Evolutionary conservation across 352 stramenopile species (phyloP).

Genomic region (Pseudoperonospora humuli): DNA sequence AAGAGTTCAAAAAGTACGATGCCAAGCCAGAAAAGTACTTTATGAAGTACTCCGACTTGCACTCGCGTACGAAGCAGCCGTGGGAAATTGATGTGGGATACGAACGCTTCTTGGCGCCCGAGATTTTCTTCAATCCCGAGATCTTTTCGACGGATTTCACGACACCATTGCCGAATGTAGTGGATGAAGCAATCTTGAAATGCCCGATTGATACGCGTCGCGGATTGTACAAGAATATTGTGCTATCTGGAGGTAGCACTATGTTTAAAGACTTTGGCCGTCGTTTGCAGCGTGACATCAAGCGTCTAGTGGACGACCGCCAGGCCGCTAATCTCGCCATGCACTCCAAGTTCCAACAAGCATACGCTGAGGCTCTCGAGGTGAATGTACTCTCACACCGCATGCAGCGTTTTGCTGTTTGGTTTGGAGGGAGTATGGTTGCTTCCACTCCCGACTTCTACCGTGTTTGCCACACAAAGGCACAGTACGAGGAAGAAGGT

Average conservation of each 20-base stretch:
- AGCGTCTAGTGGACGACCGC: slow-evolving; percentile 86
- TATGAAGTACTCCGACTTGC: slow-evolving; percentile 76
- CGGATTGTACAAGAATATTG: slow-evolving; percentile 95
- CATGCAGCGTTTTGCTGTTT: slow-evolving; percentile 93
- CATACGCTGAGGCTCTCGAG: slow-evolving; percentile 69
- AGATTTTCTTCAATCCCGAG: slow-evolving; percentile 97
- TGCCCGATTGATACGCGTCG: slow-evolving; percentile 93
- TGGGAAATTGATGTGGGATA: slow-evolving; percentile 89
- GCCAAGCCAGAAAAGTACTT: slow-evolving; percentile 89
- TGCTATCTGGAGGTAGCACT: slow-evolving; percentile 91
- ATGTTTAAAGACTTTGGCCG: slow-evolving; percentile 97
- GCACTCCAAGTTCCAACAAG: slow-evolving; percentile 63
- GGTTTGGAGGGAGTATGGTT: slow-evolving; percentile 93
- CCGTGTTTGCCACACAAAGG: slow-evolving; percentile 93
- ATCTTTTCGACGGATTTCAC: slow-evolving; percentile 93
- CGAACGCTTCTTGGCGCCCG: slow-evolving; percentile 91
- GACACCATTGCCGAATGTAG: slow-evolving; percentile 88
- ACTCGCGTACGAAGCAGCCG: slow-evolving; percentile 70
- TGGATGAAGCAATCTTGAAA: slow-evolving; percentile 93
- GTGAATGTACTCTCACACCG: slow-evolving; percentile 93
- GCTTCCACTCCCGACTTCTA: slow-evolving; percentile 93
- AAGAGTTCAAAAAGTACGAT: slow-evolving; percentile 96
- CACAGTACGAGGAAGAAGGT: slow-evolving; percentile 94
- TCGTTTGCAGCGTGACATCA: slow-evolving; percentile 91
- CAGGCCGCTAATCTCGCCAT: slow-evolving; percentile 84